Conservation (phyloP, 2,329 filamentous ascomycete genomes). For the Bipolaris gigantea region DNA sequence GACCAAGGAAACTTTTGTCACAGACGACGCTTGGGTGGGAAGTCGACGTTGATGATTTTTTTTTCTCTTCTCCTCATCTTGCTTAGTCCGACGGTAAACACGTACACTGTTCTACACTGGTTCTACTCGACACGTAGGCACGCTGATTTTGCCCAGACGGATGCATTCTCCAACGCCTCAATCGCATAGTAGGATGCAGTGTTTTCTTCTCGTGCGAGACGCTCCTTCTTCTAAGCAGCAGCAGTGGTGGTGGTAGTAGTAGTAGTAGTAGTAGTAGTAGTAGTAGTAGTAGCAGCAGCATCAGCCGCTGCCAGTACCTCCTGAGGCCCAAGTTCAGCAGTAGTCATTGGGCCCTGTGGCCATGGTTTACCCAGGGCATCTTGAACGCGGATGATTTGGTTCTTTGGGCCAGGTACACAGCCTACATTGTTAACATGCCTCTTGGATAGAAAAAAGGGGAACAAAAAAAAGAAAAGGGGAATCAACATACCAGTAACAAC, state of each 20-base stretch:
- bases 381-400: constrained; percentile 79
- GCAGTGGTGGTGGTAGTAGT: constrained; percentile 7
- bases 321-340: constrained; percentile 23
- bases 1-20: too few relatives aligned
- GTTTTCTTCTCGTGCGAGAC: background rate
- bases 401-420: constrained; percentile 83
- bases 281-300: background rate
- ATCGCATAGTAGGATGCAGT: constrained; percentile 13
- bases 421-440: too few relatives aligned
- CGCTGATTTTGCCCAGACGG: too few relatives aligned
- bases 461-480: background rate
- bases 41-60: too few relatives aligned
- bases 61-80: too few relatives aligned
- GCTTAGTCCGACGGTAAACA: too few relatives aligned
- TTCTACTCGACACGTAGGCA: too few relatives aligned
- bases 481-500: constrained; percentile 73
- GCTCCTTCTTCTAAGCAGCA: background rate
- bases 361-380: constrained; percentile 89
- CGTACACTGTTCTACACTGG: too few relatives aligned
- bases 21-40: too few relatives aligned
- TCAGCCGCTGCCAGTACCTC: constrained; percentile 13
- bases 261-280: background rate
- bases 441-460: too few relatives aligned
- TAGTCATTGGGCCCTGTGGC: constrained; percentile 55
- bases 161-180: background rate